phyloP scores from a whole-genome alignment of 1,284 basidiomycete genomes.

The Moesziomyces antarcticus region DNA sequence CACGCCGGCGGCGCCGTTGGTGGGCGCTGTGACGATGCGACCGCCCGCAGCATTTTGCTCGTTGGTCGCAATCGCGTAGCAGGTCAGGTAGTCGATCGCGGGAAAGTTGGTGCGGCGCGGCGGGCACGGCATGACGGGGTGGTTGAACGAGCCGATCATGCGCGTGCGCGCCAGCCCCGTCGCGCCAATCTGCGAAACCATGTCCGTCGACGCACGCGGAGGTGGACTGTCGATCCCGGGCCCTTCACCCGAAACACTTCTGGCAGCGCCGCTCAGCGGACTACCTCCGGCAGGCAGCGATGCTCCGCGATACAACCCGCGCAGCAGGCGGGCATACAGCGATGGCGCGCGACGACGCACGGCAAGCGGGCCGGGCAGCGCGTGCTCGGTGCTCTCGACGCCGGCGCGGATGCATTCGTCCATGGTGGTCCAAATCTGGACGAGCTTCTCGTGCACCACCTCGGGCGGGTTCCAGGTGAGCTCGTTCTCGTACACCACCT shows the following conservation, averaged over 20 bases:
- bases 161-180: slow-evolving; percentile 16
- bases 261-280: background rate
- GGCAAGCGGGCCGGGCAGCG: slow-evolving; percentile 82
- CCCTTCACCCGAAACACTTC: background rate
- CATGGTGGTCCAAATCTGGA: slow-evolving; percentile 87
- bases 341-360: slow-evolving; percentile 57
- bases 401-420: slow-evolving; percentile 90
- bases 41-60: slow-evolving; percentile 90
- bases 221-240: slow-evolving; percentile 21
- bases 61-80: slow-evolving; percentile 69
- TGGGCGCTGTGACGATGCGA: slow-evolving; percentile 92
- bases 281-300: slow-evolving; percentile 9
- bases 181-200: slow-evolving; percentile 2
- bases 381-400: slow-evolving; percentile 80
- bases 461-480: slow-evolving; percentile 68
- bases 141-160: slow-evolving; percentile 82
- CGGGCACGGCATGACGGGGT: slow-evolving; percentile 75
- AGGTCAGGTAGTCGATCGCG: slow-evolving; percentile 87
- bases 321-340: slow-evolving; percentile 80
- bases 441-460: slow-evolving; percentile 56
- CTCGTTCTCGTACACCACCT: slow-evolving; percentile 93
- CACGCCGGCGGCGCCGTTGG: slow-evolving; percentile 80
- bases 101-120: slow-evolving; percentile 82
- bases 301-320: slow-evolving; percentile 73
- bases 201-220: slow-evolving; percentile 1